Base-by-base conservation (phyloP, 306 rosid species). In the Trifolium fragiferum region DNA sequence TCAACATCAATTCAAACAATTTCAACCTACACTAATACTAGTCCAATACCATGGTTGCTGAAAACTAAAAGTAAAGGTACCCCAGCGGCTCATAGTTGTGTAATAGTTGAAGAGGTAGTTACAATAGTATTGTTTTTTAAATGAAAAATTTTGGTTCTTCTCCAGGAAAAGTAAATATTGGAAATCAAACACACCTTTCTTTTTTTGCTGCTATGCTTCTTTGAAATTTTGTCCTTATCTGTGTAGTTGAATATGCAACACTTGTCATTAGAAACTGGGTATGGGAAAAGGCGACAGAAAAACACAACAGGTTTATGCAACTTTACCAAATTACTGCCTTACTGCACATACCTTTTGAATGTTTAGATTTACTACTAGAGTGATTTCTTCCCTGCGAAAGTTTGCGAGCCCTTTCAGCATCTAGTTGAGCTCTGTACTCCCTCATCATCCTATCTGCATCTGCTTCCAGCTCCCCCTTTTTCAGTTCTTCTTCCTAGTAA, bases 341-440 rank as follows among this genome's bases (percentile, higher is more conserved):
- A 61, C 55, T 68, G 65, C 54, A 58, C 84, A 20, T 81, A 90
- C 97, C 99, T 87, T 87, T 94, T 62, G 84, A 75, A 82, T 79
- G 91, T 79, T 81, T 84, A 35, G 90, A 80, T 81, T 89, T 90
- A 46, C 90, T 82, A 80, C 87, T 72, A 14, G 99, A 89, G 70
- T 88, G 92, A 79, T 92, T 95, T 78, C 96, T 84, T 74, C 99
- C 97, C 7, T 92, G 96, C 72, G 97, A 83, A 76, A 95, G 99
- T 78, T 92, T 95, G 68, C 79, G 88, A 11, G 96, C 90, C 82
- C 99, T 86, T 81, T 95, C 99, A 15, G 97, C 96, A 87, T 92
- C 99, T 77, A 95, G 85, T 80, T 95, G 99, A 71, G 99, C 99
- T 86, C 99, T 82, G 86, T 92, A 92, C 71, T 95, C 99, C 82